Percentiles rank a stretch among this genome's conserved stretches.
These are phyloP conservation scores for Aspergillus sp. DNA, from an alignment of 2,329 filamentous ascomycete species.

Conservation along the genomic window DNA sequence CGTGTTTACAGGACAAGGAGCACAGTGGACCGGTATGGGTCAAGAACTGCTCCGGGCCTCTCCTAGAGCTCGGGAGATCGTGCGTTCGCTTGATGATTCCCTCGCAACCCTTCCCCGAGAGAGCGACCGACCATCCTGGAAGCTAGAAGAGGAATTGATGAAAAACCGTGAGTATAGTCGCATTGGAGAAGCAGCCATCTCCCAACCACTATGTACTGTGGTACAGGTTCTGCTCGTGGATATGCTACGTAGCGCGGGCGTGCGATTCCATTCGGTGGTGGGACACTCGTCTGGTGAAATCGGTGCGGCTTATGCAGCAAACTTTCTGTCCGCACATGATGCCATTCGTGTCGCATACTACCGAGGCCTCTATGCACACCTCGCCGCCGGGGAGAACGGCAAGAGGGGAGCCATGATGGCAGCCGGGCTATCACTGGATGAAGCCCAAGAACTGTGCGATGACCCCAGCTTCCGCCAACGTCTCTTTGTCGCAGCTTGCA, in stretches of 20 bases:
- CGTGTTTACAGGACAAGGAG: conserved; percentile 25
- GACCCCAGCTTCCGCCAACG: conserved; percentile 6
- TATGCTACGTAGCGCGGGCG: conserved; percentile 27
- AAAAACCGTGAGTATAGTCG: conserved; percentile 11
- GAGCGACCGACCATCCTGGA: conserved; percentile 22
- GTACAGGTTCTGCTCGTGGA: conserved; percentile 30
- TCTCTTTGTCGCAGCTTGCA: conserved; percentile 32
- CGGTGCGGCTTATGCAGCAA: conserved; percentile 52
- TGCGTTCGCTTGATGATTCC: conserved; percentile 15
- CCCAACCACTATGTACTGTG: conserved; percentile 24
- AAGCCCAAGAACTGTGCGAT: conserved; percentile 18
- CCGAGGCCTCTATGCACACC: conserved; percentile 34
- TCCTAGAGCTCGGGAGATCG: conserved; percentile 7
- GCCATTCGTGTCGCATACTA: conserved; percentile 50
- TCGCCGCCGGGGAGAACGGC: conserved; percentile 7
- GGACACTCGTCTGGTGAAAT: conserved; percentile 56
- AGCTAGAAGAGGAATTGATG: conserved; percentile 16
- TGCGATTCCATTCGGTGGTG: conserved; percentile 40
- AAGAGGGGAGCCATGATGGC: conserved; percentile 34
- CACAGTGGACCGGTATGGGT: conserved; percentile 31
- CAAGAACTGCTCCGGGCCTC: conserved; percentile 16
- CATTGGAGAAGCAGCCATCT: conserved; percentile 25
- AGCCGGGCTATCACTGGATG: conserved; percentile 24
- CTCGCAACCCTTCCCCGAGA: conserved; percentile 16
- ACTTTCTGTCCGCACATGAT: conserved; percentile 41